phyloP scores from a whole-genome alignment of 371 early-diverging fungal species.

The Apophysomyces trapeziformis region DNA sequence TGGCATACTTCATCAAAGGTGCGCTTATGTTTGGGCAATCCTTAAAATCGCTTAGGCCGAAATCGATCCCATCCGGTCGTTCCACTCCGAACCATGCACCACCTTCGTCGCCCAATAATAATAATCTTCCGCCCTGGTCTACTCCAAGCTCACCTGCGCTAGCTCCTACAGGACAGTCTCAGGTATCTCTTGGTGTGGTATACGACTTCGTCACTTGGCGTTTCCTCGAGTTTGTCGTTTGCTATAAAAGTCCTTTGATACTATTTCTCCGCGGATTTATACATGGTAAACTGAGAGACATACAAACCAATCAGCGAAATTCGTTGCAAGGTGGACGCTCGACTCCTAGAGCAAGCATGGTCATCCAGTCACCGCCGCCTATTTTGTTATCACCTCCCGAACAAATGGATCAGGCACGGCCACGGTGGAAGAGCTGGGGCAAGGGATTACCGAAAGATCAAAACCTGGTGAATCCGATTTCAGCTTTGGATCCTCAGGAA shows the following conservation, averaged over 20 bases:
- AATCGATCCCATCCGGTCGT: slow-evolving; percentile 14
- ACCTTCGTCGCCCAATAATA: background rate
- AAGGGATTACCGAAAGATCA: slow-evolving; percentile 4
- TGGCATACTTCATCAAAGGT: slow-evolving; percentile 42
- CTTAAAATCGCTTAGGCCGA: slow-evolving; percentile 20
- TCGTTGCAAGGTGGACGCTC: slow-evolving; percentile 2
- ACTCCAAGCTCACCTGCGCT: slow-evolving; percentile 22
- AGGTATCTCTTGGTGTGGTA: slow-evolving; percentile 27
- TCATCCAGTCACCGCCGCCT: slow-evolving; percentile 1
- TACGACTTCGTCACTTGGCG: slow-evolving; percentile 63
- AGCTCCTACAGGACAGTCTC: slow-evolving; percentile 5
- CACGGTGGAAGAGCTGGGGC: slow-evolving; percentile 35
- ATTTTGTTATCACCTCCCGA: slow-evolving; percentile 1
- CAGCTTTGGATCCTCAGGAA: slow-evolving; percentile 1
- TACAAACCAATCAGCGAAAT: slow-evolving; percentile 9
- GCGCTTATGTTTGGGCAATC: slow-evolving; percentile 47
- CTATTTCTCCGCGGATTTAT: slow-evolving; percentile 56
- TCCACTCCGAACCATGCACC: slow-evolving; percentile 20
- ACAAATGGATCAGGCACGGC: background rate
- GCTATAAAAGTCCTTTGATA: slow-evolving; percentile 54
- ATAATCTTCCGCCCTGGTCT: slow-evolving; percentile 7
- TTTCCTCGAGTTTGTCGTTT: slow-evolving; percentile 57
- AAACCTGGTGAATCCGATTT: background rate
- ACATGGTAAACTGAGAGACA: slow-evolving; percentile 44
- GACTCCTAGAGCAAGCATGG: background rate